Conservation (phyloP, 2,329 filamentous ascomycete species). For the Penicillium sp. region DNA sequence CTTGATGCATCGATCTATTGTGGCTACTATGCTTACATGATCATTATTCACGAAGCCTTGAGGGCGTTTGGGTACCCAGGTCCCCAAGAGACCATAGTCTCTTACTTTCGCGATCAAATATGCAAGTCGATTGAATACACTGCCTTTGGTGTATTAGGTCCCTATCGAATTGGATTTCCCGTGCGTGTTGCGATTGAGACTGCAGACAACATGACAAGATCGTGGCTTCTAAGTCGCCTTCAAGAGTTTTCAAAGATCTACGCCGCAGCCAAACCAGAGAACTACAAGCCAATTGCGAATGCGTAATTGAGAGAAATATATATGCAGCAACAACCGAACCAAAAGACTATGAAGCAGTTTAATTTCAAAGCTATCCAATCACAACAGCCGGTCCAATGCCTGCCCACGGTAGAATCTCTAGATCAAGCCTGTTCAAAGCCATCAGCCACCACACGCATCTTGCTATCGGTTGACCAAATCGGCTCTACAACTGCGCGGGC, state of each 20-base stretch:
- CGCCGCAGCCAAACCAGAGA: constrained; percentile 23
- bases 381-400: too few species aligned
- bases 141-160: constrained; percentile 24
- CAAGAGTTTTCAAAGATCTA: constrained; percentile 27
- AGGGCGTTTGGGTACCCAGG: constrained; percentile 22
- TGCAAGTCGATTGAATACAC: constrained; percentile 32
- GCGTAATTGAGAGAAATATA: not conserved
- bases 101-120: constrained; percentile 30
- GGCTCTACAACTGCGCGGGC: constrained; percentile 26
- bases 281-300: constrained; percentile 9
- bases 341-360: not conserved
- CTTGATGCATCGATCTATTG: constrained; percentile 25
- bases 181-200: constrained; percentile 28
- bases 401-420: not conserved
- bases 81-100: constrained; percentile 22
- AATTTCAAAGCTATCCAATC: not conserved
- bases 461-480: constrained; percentile 3
- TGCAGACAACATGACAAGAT: constrained; percentile 21
- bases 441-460: not conserved
- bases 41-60: constrained; percentile 28
- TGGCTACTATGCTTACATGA: constrained; percentile 30
- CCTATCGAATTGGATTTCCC: constrained; percentile 29
- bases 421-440: constrained; percentile 3
- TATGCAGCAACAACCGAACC: too few species aligned
- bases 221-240: constrained; percentile 26